Percentiles rank a stretch among this genome's conserved stretches.
phyloP scores from a whole-genome alignment of 2,329 filamentous ascomycete species.

The Aspergillus novofumigatus region DNA sequence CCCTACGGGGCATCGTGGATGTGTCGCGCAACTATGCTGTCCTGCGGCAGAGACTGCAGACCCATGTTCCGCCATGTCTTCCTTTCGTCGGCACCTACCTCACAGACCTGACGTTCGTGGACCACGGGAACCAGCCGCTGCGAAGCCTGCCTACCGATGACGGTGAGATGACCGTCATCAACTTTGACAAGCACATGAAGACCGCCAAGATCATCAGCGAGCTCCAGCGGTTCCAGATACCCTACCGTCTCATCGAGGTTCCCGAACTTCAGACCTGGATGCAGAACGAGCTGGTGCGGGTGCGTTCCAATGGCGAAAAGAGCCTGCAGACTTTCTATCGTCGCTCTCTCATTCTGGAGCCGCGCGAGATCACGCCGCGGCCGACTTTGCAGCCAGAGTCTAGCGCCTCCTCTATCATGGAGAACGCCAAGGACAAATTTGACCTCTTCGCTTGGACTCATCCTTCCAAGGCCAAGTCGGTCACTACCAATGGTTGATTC shows the following conservation, averaged over 20 bases:
- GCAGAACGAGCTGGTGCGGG: conserved; percentile 70
- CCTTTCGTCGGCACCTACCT: conserved; percentile 96
- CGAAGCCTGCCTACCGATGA: conserved; percentile 69
- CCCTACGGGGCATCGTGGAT: conserved; percentile 79
- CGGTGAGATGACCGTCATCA: conserved; percentile 73
- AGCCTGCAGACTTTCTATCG: conserved; percentile 69
- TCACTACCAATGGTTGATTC: conserved; percentile 31
- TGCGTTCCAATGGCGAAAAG: conserved; percentile 61
- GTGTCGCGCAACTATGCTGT: conserved; percentile 86
- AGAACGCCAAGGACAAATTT: conserved; percentile 48
- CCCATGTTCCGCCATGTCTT: conserved; percentile 84
- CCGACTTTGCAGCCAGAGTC: conserved; percentile 23
- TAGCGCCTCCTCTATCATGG: conserved; percentile 30
- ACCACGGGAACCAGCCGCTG: conserved; percentile 85
- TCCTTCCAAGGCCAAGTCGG: conserved; percentile 39
- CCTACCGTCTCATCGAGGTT: conserved; percentile 77
- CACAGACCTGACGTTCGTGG: conserved; percentile 92
- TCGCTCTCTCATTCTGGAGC: conserved; percentile 79
- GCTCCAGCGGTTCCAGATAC: conserved; percentile 91
- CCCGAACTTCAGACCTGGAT: conserved; percentile 93
- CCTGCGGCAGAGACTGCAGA: conserved; percentile 75
- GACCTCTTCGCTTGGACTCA: conserved; percentile 52
- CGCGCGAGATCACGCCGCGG: conserved; percentile 40
- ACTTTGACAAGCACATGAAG: conserved; percentile 94
- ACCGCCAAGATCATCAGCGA: conserved; percentile 95